Percentiles rank a stretch among this genome's conserved stretches.
These are phyloP conservation scores for Rhynchospora breviuscula DNA, from an alignment of 176 grass and related monocot genomes.

Conservation along the genomic window DNA sequence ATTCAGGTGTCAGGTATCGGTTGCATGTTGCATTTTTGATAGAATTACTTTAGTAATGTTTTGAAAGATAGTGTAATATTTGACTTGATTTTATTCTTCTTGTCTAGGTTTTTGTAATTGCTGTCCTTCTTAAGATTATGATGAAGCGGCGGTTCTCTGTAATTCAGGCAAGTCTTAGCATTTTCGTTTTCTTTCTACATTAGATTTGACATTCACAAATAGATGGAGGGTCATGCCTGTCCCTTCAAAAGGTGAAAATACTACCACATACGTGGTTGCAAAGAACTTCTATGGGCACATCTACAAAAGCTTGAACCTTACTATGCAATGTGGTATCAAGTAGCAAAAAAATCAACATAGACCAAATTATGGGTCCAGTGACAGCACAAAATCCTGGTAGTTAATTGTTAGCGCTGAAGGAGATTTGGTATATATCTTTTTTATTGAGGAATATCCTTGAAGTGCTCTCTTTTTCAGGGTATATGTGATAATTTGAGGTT, in stretches of 20 bases:
- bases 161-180: constrained; percentile 62
- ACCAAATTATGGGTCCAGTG: neutral
- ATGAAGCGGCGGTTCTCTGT: constrained; percentile 82
- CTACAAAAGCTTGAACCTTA: neutral
- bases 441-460: neutral
- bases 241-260: neutral
- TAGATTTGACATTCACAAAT: neutral
- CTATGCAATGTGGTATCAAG: neutral
- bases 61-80: neutral
- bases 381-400: neutral
- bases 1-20: neutral
- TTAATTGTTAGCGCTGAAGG: neutral
- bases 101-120: constrained; percentile 93
- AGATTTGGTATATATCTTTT: neutral
- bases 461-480: neutral
- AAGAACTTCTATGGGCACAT: neutral
- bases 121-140: constrained; percentile 84
- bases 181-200: constrained; percentile 1
- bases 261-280: neutral
- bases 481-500: neutral
- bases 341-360: neutral
- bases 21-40: neutral
- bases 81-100: neutral
- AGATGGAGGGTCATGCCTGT: neutral
- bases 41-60: neutral